Evolutionary conservation across 1,284 basidiomycete species (phyloP), one percentile per base, ranked within the genome.

Genomic region (Trichosporon sp.): DNA sequence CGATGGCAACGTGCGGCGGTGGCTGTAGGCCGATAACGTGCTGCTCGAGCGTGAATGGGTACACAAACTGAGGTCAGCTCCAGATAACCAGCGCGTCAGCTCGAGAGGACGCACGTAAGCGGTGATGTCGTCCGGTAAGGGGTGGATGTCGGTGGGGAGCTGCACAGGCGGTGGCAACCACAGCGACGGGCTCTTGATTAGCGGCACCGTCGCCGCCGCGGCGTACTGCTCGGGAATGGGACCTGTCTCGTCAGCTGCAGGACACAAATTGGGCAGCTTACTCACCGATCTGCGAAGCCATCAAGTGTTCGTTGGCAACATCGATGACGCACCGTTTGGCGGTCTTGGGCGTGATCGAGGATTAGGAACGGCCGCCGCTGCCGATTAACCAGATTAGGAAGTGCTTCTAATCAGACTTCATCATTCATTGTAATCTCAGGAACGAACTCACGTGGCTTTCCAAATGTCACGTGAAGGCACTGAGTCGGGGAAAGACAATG

Each of bases 121-220:
- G 2, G 89, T 90, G 10, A 97, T 91, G 68, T 91, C 92, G 32
- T 94, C 92, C 2, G 94, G 94, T 1, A 97, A 86, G 0, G 94
- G 94, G 77, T 96, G 94, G 21, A 96, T 93, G 78, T 97, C 94
- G 66, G 88, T 90, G 1, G 94, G 93, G 2, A 94, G 85, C 75
- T 91, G 87, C 19, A 96, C 93, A 26, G 90, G 90, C 75, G 86
- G 88, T 6, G 94, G 93, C 0, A 95, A 89, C 68, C 93, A 90
- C n/a, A 96, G 87, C 70, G 91, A 92, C 0, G 94, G 94, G 0
- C 92, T 93, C 83, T 95, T 92, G 83, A 97, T 96, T 66, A 96
- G 85, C 0, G 94, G 94, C 1, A 93, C 89, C 65, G 87, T 87
- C 1, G 89, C 86, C 3, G 90, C 90, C 1, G 91, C 88, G 0